Evolutionary conservation across 140 eudicot genomes (phyloP).

Genomic region (Senecio squalidus): DNA sequence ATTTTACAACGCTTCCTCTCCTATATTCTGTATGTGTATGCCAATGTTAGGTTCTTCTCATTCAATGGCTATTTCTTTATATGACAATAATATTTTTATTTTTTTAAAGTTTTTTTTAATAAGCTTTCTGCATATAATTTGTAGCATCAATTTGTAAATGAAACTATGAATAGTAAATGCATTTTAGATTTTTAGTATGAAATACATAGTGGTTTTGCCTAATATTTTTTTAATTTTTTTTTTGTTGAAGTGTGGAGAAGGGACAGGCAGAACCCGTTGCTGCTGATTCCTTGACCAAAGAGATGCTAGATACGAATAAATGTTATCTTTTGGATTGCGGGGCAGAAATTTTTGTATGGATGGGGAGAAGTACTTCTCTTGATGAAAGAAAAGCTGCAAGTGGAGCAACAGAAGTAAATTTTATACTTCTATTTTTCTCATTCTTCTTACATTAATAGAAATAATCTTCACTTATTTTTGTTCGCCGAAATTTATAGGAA

Average conservation of each 20-base stretch:
- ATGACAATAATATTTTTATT: not conserved
- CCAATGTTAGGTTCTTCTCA: not conserved
- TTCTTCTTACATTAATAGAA: slow-evolving; percentile 2
- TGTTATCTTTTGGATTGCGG: slow-evolving; percentile 85
- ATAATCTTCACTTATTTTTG: slow-evolving; percentile 15
- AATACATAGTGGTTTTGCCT: slow-evolving; percentile 8
- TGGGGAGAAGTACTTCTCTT: slow-evolving; percentile 85
- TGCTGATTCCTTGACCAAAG: slow-evolving; percentile 67
- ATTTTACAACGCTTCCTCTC: not conserved
- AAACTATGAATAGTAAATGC: not conserved
- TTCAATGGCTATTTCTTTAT: not conserved
- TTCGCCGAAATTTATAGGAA: slow-evolving; percentile 39
- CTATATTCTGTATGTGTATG: slow-evolving; percentile 5
- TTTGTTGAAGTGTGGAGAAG: slow-evolving; percentile 64
- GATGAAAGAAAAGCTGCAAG: slow-evolving; percentile 85
- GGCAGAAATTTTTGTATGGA: slow-evolving; percentile 86
- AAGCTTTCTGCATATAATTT: not conserved
- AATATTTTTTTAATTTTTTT: not conserved
- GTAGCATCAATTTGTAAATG: not conserved
- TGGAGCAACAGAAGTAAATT: slow-evolving; percentile 77
- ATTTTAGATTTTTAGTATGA: not conserved
- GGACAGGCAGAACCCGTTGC: slow-evolving; percentile 69
- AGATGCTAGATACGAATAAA: slow-evolving; percentile 66
- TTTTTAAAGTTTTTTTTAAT: not conserved
- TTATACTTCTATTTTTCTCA: slow-evolving; percentile 14